These are phyloP conservation scores for Teratosphaeria gauchensis DNA, from an alignment of 2,329 filamentous ascomycete genomes.

Conservation along the genomic window DNA sequence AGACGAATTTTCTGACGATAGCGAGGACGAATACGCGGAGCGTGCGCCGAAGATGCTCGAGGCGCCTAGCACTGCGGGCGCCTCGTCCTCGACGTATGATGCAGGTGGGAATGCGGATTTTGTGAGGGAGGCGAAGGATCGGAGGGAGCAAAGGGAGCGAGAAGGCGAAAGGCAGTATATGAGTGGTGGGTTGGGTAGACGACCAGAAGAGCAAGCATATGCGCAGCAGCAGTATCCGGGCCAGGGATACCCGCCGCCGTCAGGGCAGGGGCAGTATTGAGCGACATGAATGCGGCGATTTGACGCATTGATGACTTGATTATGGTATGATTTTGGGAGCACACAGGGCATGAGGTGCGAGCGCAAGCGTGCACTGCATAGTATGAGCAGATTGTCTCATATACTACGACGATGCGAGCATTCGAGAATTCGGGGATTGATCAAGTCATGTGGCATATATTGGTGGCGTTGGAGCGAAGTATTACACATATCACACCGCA, in stretches of 20 bases:
- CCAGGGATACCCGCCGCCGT: background rate
- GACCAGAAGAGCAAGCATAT: constrained; percentile 7
- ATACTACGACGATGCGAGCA: background rate
- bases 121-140: constrained; percentile 17
- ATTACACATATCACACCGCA: background rate
- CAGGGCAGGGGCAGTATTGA: background rate
- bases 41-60: constrained; percentile 26
- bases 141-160: constrained; percentile 17
- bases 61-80: constrained; percentile 14
- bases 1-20: constrained; percentile 27
- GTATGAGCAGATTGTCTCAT: background rate
- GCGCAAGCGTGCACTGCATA: background rate
- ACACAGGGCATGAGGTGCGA: background rate
- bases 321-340: background rate
- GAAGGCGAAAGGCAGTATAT: constrained; percentile 18
- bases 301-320: background rate
- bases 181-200: constrained; percentile 18
- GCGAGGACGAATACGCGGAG: constrained; percentile 23
- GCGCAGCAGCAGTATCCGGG: background rate
- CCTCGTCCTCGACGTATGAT: constrained; percentile 3
- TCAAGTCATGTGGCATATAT: background rate
- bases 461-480: background rate
- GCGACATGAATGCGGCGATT: background rate
- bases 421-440: background rate
- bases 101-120: constrained; percentile 16